These are phyloP conservation scores for Boletus barrowsii DNA, from an alignment of 768 basidiomycete species.

Conservation along the genomic window DNA sequence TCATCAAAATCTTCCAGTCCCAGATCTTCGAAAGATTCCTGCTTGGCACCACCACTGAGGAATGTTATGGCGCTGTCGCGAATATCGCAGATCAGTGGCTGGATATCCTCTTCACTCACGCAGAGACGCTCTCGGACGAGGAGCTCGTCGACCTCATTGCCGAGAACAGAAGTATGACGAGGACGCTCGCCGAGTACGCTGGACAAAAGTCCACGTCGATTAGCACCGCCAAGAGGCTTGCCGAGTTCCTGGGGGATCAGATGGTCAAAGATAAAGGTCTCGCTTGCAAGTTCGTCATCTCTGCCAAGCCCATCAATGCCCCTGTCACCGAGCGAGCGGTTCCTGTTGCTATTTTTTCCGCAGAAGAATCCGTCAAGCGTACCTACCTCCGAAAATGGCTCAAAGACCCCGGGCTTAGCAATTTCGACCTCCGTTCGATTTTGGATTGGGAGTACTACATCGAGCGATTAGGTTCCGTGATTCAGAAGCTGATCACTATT, in stretches of 20 bases:
- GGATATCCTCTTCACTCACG: constrained; percentile 87
- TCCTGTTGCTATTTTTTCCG: constrained; percentile 96
- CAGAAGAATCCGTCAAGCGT: constrained; percentile 87
- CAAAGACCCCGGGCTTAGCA: constrained; percentile 82
- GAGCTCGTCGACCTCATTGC: constrained; percentile 98
- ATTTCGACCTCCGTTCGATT: constrained; percentile 90
- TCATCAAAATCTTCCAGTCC: constrained; percentile 99
- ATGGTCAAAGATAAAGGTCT: constrained; percentile 99
- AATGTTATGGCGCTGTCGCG: constrained; percentile 94
- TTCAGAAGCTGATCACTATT: constrained; percentile 98
- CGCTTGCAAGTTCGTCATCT: constrained; percentile 98
- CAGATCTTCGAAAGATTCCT: constrained; percentile 98
- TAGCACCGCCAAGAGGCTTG: constrained; percentile 89
- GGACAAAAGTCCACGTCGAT: constrained; percentile 98
- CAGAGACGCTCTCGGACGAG: constrained; percentile 80
- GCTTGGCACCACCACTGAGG: constrained; percentile 87
- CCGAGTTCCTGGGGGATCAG: constrained; percentile 94
- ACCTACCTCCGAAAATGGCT: constrained; percentile 94
- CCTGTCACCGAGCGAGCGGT: constrained; percentile 97
- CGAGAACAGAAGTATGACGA: constrained; percentile 97
- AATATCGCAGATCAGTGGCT: constrained; percentile 95
- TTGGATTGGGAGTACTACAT: constrained; percentile 99
- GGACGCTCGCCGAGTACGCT: constrained; percentile 92
- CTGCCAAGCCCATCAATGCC: constrained; percentile 85
- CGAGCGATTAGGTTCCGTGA: constrained; percentile 94